Conservation (phyloP, 2,329 filamentous ascomycete genomes). For the Fusarium sp. region DNA sequence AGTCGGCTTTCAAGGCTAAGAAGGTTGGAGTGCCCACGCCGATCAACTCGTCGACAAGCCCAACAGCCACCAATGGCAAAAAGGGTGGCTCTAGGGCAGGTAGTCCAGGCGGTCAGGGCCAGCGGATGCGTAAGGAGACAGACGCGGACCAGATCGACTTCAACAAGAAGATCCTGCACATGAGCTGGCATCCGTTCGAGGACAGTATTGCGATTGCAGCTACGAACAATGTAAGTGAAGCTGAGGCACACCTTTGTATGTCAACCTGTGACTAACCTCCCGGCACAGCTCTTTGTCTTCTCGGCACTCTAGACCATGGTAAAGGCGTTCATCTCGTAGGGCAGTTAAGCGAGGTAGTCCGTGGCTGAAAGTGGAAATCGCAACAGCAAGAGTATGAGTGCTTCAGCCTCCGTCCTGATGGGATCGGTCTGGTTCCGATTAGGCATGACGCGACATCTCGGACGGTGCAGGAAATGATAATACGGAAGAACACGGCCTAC, state of each 20-base stretch:
- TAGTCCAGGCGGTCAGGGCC: conserved; percentile 85
- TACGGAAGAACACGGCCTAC: conserved; percentile 39
- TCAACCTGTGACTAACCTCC: conserved; percentile 41
- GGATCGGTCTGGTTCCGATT: conserved; percentile 34
- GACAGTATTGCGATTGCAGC: conserved; percentile 99
- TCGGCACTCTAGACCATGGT: conserved; percentile 72
- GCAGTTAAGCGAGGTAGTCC: conserved; percentile 32
- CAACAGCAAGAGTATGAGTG: conserved; percentile 35
- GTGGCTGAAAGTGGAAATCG: conserved; percentile 30
- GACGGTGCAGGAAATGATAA: conserved; percentile 36
- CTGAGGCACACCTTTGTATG: background rate
- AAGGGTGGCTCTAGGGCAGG: conserved; percentile 89
- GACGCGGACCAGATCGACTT: conserved; percentile 99
- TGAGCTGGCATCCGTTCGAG: conserved; percentile 99
- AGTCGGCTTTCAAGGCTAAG: conserved; percentile 99
- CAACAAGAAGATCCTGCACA: conserved; percentile 99
- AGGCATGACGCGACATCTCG: conserved; percentile 37
- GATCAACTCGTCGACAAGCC: conserved; percentile 86
- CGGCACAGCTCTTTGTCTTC: conserved; percentile 77
- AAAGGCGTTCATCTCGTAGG: conserved; percentile 45
- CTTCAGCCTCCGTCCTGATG: conserved; percentile 30
- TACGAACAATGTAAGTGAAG: conserved; percentile 92
- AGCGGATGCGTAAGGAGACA: conserved; percentile 98
- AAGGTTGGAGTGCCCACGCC: conserved; percentile 98
- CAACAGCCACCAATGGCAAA: conserved; percentile 80